A percentile compares a stretch with the other conserved stretches of the same genome.
Evolutionary conservation across 306 rosid genomes (phyloP).

Genomic region (Rubus idaeus): DNA sequence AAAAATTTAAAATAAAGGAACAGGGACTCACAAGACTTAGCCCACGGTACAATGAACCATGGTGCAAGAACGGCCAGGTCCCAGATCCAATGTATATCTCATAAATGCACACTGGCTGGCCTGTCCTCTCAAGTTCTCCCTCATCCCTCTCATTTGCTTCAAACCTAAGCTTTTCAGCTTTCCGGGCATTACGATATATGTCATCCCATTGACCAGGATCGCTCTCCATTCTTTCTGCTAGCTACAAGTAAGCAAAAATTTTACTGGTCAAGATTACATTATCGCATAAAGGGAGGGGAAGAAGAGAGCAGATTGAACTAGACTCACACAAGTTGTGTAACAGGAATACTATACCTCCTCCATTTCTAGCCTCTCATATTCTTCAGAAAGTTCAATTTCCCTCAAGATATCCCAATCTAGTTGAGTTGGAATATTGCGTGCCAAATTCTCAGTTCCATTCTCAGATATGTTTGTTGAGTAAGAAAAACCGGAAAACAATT

Average conservation of each 20-base stretch:
- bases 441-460: constrained; percentile 46
- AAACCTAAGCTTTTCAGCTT: constrained; percentile 81
- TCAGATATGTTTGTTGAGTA: constrained; percentile 42
- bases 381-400: constrained; percentile 77
- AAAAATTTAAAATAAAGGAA: constrained; percentile 6
- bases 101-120: constrained; percentile 84
- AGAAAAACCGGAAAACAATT: constrained; percentile 43
- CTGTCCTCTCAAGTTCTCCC: constrained; percentile 96
- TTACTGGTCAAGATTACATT: constrained; percentile 23
- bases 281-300: constrained; percentile 17
- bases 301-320: constrained; percentile 14
- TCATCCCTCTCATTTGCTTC: constrained; percentile 97
- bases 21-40: constrained; percentile 79
- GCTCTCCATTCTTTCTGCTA: constrained; percentile 75
- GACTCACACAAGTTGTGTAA: constrained; percentile 20
- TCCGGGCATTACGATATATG: constrained; percentile 83
- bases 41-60: constrained; percentile 94
- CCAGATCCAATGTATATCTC: constrained; percentile 89
- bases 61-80: constrained; percentile 90
- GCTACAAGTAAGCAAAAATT: constrained; percentile 44
- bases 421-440: constrained; percentile 47
- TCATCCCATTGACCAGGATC: constrained; percentile 74
- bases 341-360: constrained; percentile 70
- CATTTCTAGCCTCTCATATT: constrained; percentile 72
- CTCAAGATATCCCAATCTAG: constrained; percentile 73